A percentile compares a stretch with the other conserved stretches of the same genome.
Conservation (phyloP, 2,329 filamentous ascomycete species). For the Dactylellina haptotyla region DNA sequence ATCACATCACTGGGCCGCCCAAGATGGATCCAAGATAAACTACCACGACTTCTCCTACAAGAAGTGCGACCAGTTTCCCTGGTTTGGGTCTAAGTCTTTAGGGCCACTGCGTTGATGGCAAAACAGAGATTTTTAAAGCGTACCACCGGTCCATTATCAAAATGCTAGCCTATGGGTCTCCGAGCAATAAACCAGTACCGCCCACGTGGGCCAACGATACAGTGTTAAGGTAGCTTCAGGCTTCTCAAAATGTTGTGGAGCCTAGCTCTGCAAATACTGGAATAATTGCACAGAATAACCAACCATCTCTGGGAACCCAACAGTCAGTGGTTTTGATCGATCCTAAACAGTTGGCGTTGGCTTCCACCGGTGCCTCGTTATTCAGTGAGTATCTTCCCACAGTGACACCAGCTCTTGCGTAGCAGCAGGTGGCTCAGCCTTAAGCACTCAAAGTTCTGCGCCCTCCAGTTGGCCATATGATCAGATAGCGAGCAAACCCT, state of each 20-base stretch:
- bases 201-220: slow-evolving; percentile 9
- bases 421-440: slow-evolving; percentile 17
- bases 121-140: too few relatives aligned
- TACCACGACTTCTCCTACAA: slow-evolving; percentile 35
- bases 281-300: background rate
- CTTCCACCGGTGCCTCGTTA: too few relatives aligned
- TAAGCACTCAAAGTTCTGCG: slow-evolving; percentile 6
- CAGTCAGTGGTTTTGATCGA: background rate
- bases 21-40: slow-evolving; percentile 24
- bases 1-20: slow-evolving; percentile 20
- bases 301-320: background rate
- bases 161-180: slow-evolving; percentile 16
- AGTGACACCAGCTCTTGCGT: background rate
- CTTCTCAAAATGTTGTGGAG: background rate
- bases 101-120: too few relatives aligned
- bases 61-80: too few relatives aligned
- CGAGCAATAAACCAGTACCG: slow-evolving; percentile 8
- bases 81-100: too few relatives aligned
- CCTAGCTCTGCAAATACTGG: slow-evolving; percentile 5
- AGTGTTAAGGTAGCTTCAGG: background rate
- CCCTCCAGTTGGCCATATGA: background rate
- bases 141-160: too few relatives aligned
- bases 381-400: too few relatives aligned
- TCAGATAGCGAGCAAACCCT: too few relatives aligned
- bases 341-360: too few relatives aligned